phyloP scores from a whole-genome alignment of 257 asterid genomes.

The Solanum piurae region DNA sequence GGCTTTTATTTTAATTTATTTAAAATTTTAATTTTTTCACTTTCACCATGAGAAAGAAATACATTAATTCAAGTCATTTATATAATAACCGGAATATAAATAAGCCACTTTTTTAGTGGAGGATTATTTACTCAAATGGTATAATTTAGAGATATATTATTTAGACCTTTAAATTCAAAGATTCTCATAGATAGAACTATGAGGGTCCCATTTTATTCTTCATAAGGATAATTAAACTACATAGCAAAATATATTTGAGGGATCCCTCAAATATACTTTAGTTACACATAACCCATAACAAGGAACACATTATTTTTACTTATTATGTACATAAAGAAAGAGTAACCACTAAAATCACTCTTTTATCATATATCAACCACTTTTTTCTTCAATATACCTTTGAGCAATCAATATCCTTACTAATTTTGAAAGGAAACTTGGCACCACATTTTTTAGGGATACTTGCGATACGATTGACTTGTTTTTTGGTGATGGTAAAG shows the following conservation, averaged over 20 bases:
- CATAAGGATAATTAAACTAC: neutral
- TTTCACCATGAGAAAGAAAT: no score
- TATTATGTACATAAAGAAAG: neutral
- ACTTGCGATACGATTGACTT: neutral
- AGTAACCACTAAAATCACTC: neutral
- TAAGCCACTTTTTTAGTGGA: no score
- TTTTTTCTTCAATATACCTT: neutral
- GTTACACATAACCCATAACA: no score
- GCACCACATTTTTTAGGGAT: neutral
- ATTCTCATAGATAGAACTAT: no score
- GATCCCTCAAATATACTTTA: neutral
- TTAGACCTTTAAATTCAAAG: neutral
- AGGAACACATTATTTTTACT: neutral
- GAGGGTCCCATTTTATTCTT: neutral
- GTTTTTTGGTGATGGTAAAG: neutral
- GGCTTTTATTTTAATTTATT: no score
- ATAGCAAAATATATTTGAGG: neutral
- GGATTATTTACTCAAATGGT: no score
- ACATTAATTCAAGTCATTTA: no score
- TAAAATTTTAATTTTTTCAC: no score
- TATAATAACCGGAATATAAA: no score
- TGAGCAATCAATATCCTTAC: neutral
- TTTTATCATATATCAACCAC: neutral
- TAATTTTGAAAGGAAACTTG: neutral
- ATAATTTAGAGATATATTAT: no score